A percentile compares a stretch with the other conserved stretches of the same genome.
Conservation (phyloP, 1,139 yeast species). For the Kodamaea suecica region DNA sequence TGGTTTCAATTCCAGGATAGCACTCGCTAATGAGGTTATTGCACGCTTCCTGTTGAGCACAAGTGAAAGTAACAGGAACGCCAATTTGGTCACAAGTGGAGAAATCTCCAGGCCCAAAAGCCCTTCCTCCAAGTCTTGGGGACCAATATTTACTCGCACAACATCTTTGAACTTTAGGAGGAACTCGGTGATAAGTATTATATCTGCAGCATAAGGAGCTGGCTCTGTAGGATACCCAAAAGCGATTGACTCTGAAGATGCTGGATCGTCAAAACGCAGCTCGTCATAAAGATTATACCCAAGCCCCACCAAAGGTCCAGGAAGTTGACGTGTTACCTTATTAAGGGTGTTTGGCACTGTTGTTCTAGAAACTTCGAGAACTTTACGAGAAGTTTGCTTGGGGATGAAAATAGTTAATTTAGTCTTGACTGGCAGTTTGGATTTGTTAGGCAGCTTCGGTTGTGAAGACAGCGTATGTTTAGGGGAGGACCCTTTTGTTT, state of each 20-base stretch:
- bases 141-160: constrained; percentile 35
- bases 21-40: constrained; percentile 29
- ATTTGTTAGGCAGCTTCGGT: constrained; percentile 1
- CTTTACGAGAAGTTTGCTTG: constrained; percentile 5
- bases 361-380: constrained; percentile 21
- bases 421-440: too few species aligned
- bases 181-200: constrained; percentile 41
- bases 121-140: constrained; percentile 52
- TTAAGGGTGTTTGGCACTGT: constrained; percentile 30
- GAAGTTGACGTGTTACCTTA: constrained; percentile 34
- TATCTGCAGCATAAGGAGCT: constrained; percentile 46
- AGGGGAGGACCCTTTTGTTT: constrained; percentile 2
- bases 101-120: constrained; percentile 33
- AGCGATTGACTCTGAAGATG: constrained; percentile 18
- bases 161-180: constrained; percentile 39
- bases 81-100: constrained; percentile 34
- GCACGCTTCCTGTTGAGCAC: constrained; percentile 42
- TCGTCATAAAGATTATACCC: constrained; percentile 41
- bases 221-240: constrained; percentile 29
- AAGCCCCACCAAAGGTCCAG: constrained; percentile 40
- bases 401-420: constrained; percentile 12
- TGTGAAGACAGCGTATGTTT: too few species aligned
- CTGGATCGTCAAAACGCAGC: constrained; percentile 23
- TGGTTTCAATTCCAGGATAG: constrained; percentile 42
- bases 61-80: constrained; percentile 34